Conservation (phyloP, 208 protist species). For the Trypanosoma conorhini region DNA sequence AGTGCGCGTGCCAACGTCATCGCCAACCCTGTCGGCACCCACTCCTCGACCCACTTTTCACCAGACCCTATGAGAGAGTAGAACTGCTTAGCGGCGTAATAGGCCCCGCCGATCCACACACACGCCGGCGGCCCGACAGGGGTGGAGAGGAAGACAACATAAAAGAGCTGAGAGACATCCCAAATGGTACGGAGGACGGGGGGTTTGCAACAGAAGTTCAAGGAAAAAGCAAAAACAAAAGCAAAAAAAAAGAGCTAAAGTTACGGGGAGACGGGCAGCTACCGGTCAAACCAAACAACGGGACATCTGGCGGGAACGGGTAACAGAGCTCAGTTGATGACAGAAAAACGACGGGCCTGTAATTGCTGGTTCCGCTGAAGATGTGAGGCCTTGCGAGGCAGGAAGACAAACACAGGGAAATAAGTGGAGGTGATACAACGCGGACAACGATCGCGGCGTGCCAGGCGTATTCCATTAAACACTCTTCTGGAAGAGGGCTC, state of each 20-base stretch:
- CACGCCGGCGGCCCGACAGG: not conserved
- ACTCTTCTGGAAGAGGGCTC: not conserved
- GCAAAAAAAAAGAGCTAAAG: conserved; percentile 19
- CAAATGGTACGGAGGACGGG: conserved; percentile 8
- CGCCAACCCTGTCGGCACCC: conserved; percentile 1
- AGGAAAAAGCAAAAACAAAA: not conserved
- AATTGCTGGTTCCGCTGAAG: conserved; percentile 26
- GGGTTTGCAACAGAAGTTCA: not conserved
- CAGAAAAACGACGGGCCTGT: conserved; percentile 9
- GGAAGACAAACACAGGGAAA: conserved; percentile 9
- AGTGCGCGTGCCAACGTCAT: conserved; percentile 25
- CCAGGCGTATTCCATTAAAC: not conserved
- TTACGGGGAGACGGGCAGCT: not conserved
- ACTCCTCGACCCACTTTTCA: not conserved
- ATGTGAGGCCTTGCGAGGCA: not conserved
- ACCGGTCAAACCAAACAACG: not conserved
- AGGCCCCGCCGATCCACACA: not conserved
- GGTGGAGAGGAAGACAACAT: conserved; percentile 1
- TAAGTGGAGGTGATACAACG: not conserved
- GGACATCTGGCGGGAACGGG: conserved; percentile 17
- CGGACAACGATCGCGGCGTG: not conserved
- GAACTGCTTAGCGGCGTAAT: not conserved
- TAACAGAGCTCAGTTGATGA: conserved; percentile 22
- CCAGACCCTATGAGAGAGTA: not conserved
- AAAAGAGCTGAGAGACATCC: too few relatives aligned